Evolutionary conservation across 176 grass and related monocot species (phyloP), one percentile per base, ranked within the genome.

Genomic region (Carex parvula): DNA sequence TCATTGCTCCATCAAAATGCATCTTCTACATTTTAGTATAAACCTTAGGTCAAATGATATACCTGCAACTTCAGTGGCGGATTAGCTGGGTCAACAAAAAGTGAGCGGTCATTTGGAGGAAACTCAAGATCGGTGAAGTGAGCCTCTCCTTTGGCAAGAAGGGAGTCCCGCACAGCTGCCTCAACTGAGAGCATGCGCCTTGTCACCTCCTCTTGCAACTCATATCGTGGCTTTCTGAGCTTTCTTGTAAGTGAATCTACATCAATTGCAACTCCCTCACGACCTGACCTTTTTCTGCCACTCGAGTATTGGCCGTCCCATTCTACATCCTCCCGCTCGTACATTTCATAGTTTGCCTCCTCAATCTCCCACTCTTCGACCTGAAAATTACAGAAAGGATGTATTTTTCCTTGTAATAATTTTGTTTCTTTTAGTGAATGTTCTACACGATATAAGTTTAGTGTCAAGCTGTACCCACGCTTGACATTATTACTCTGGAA

Each of bases 241-340:
- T 89, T 99, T 84, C 91, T 89, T 73, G 89, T 62, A 48, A 97
- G 87, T 64, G 87, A 92, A 81, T 99, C 96, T 18, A 99, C 91
- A 85, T 99, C 93, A 68, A 99, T 90, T 92, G 91, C 86, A 67
- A 98, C 84, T 33, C 73, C 81, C 89, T 95, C 93, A 59, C 90
- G 93, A 81, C 72, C 85, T 1, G 83, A 92, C 26, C 88, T 92
- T 91, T 94, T 95, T 80, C 93, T 89, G 84, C 96, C 96, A 84
- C 96, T 99, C 77, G 96, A 99, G 84, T 95, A 99, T 70, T 99
- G 96, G 0, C 96, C 93, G 64, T 95, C 96, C 93, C 96, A 99
- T 84, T 99, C 96, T n/a, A 95, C 96, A 84, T 99, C 96, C 73
- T 92, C 96, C 70, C 92, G 91, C 86, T 99, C 96, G 86, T 95